These are phyloP conservation scores for Asterochloris erici DNA, from an alignment of 139 green algal species.

Conservation along the genomic window DNA sequence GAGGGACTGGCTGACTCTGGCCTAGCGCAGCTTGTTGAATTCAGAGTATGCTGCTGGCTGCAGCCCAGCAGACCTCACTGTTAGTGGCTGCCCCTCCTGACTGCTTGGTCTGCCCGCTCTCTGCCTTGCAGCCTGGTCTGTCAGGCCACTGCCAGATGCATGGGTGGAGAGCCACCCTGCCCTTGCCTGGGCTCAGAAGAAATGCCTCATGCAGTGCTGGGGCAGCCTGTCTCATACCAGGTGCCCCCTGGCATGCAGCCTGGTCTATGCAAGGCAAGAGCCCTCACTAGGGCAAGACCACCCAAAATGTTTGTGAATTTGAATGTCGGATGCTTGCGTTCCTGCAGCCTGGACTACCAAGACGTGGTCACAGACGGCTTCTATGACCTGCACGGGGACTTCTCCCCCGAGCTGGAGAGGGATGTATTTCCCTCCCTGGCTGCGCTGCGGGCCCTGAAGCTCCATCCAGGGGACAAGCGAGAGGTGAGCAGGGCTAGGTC, in stretches of 20 bases:
- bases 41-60: too few relatives aligned
- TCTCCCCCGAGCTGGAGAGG: constrained; percentile 21
- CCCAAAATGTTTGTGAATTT: not conserved
- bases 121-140: not conserved
- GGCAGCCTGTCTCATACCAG: not conserved
- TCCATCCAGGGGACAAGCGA: constrained; percentile 16
- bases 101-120: not conserved
- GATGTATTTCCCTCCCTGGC: constrained; percentile 40
- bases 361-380: constrained; percentile 48
- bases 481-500: constrained; percentile 27
- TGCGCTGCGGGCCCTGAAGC: constrained; percentile 24
- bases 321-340: not conserved
- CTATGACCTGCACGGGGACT: constrained; percentile 50
- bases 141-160: too few relatives aligned
- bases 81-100: too few relatives aligned
- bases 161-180: too few relatives aligned
- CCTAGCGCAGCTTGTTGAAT: too few relatives aligned
- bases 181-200: too few relatives aligned
- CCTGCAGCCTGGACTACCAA: constrained; percentile 36
- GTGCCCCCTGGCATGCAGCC: not conserved
- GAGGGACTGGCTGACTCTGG: too few relatives aligned
- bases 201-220: not conserved
- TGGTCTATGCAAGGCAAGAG: not conserved
- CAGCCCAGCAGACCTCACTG: too few relatives aligned
- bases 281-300: not conserved